Base-by-base conservation (phyloP, 2,329 filamentous ascomycete species). In the Ilyonectria mors-panacis region DNA sequence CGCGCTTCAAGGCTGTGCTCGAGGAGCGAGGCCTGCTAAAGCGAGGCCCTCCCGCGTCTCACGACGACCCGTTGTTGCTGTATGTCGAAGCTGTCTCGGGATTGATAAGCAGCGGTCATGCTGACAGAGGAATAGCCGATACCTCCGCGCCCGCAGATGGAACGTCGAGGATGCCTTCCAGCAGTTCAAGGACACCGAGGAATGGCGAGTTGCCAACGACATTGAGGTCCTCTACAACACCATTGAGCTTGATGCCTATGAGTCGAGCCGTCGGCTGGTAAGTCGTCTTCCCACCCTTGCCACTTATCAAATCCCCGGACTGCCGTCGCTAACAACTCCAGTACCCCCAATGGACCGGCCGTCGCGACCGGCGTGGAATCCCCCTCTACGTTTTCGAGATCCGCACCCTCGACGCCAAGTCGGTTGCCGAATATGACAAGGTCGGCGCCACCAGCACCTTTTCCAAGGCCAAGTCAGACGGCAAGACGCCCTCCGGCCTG, bases 261-360 rank as follows among this genome's bases (percentile, higher is more conserved):
- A 97, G 81, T 87, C 92, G 76, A 92, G 93, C 68, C 87, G 92
- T 64, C 87, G 89, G 72, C 86, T 98, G 84, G 93, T 95, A 81
- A 21, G 73, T 35, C 33, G 21, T 42, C 35, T 23, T 51, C 59
- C 39, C 37, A 19, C 35, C 28, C n/a, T 45, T 48, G 54, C 54
- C 47, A 30, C 57, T 59, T 47, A 6, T 47, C 30, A 13, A 12
- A 33, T 7, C 30, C 8, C 8, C 30, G 8, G 35, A 53, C 30
- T 50, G 15, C 4, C 10, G 19, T 17, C 64, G 48, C 63, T 73
- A 50, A 70, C 62, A 12, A 23, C 33, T 44, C 12, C 76, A 95
- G 92, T 97, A 97, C 78, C 94, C 95, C 26, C 94, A 97, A 89
- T 98, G 94, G 93, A 97, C 94, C 21, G 95, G 95, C 62, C 92